Conservation (phyloP, 2,329 filamentous ascomycete species). For the Aspergillus sp. region DNA sequence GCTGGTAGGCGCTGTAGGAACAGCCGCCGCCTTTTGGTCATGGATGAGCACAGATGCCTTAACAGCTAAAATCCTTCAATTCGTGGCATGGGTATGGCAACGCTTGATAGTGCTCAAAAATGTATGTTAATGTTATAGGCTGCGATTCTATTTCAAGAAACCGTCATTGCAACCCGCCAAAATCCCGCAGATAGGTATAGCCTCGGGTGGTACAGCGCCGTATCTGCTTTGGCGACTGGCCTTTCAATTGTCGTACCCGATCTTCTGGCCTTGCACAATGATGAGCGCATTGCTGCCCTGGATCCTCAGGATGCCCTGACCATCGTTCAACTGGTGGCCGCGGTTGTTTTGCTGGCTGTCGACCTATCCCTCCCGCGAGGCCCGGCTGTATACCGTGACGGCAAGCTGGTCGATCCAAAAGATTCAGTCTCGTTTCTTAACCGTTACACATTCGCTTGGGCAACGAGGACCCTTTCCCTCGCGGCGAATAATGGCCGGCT, state of each 20-base stretch:
- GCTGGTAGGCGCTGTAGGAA: background rate
- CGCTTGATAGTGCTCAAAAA: background rate
- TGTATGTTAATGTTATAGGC: background rate
- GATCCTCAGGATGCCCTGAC: background rate
- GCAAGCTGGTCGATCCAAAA: conserved; percentile 60
- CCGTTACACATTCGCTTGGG: conserved; percentile 67
- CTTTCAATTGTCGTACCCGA: background rate
- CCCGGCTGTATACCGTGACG: conserved; percentile 63
- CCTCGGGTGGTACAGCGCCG: conserved; percentile 13
- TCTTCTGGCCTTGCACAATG: background rate
- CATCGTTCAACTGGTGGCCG: conserved; percentile 4
- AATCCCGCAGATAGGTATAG: background rate
- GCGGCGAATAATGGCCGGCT: conserved; percentile 61
- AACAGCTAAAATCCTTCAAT: background rate
- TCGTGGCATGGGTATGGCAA: conserved; percentile 7
- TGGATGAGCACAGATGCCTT: background rate
- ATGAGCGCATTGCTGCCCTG: background rate
- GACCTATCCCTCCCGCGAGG: conserved; percentile 59
- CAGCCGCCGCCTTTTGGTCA: background rate
- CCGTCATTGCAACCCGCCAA: background rate
- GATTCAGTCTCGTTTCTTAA: conserved; percentile 60
- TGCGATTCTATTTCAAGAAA: conserved; percentile 3
- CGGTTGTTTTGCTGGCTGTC: background rate
- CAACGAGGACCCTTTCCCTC: conserved; percentile 52
- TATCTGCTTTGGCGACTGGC: background rate